A percentile compares a stretch with the other conserved stretches of the same genome.
Evolutionary conservation across 1,284 basidiomycete genomes (phyloP).

Genomic region (Puccinia novopanici): DNA sequence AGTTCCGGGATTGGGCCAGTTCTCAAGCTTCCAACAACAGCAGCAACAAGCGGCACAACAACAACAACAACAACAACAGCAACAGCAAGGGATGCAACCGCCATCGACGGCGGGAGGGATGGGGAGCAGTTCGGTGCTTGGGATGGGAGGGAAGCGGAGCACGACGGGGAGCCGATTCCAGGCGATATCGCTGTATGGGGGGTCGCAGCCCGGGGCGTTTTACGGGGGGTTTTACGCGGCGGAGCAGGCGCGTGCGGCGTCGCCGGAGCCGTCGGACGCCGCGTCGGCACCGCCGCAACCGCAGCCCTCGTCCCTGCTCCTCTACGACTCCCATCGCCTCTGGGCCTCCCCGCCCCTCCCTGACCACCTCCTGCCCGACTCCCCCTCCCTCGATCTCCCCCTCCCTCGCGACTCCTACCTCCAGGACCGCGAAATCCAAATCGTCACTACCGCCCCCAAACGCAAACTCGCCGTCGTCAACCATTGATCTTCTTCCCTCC

Average conservation of each 20-base stretch:
- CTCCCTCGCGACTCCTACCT: background rate
- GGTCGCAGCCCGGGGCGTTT: background rate
- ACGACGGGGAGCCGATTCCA: conserved; percentile 4
- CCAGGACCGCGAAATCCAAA: conserved; percentile 30
- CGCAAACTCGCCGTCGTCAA: conserved; percentile 38
- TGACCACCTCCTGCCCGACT: background rate
- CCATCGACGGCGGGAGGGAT: background rate
- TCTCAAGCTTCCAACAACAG: conserved; percentile 12
- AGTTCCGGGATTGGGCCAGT: conserved; percentile 11
- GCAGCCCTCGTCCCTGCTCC: background rate
- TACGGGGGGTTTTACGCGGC: background rate
- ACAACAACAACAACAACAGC: background rate
- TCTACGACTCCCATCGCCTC: background rate
- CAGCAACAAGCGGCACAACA: conserved; percentile 7
- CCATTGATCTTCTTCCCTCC: background rate
- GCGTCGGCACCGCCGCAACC: background rate
- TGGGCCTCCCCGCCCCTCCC: background rate
- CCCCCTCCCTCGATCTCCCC: background rate
- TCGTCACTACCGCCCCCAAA: conserved; percentile 39
- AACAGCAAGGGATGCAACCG: background rate
- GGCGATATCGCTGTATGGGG: background rate
- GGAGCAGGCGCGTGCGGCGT: background rate
- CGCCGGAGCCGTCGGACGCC: background rate
- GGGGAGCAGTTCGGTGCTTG: background rate
- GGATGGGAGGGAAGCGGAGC: background rate